These are phyloP conservation scores for Phytophthora cactorum DNA, from an alignment of 352 stramenopile genomes.

Conservation along the genomic window DNA sequence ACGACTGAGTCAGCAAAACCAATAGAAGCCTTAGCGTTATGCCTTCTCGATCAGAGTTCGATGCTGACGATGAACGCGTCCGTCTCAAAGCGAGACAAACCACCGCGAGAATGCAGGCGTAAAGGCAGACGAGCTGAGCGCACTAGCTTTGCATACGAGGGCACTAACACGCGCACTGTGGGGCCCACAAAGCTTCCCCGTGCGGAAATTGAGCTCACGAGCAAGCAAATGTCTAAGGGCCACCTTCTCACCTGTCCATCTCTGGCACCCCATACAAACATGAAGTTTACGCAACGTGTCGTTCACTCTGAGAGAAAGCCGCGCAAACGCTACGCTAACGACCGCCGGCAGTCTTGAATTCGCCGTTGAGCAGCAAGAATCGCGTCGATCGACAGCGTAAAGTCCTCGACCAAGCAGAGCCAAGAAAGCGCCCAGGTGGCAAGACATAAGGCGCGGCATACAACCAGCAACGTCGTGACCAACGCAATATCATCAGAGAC, in stretches of 20 bases:
- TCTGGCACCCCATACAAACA: conserved; percentile 28
- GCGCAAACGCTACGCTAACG: conserved; percentile 4
- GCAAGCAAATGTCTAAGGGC: conserved; percentile 4
- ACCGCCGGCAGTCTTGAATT: conserved; percentile 14
- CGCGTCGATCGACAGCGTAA: neutral
- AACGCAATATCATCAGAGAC: neutral
- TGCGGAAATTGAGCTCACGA: neutral
- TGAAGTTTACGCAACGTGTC: conserved; percentile 23
- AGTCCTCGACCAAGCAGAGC: conserved; percentile 9
- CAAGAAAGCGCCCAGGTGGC: neutral
- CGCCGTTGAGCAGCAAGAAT: conserved; percentile 2
- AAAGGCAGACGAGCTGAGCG: neutral
- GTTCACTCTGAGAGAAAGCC: conserved; percentile 8
- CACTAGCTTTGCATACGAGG: neutral
- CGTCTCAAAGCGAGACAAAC: neutral
- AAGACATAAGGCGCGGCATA: neutral
- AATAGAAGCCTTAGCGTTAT: neutral
- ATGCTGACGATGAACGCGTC: neutral
- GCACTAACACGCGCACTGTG: neutral
- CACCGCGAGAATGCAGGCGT: neutral
- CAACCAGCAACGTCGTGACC: neutral
- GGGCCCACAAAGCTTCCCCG: neutral
- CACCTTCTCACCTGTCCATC: conserved; percentile 1
- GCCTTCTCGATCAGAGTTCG: conserved; percentile 6
- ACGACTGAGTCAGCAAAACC: neutral